phyloP scores from a whole-genome alignment of 371 early-diverging fungal species.

The Mucor indicus region DNA sequence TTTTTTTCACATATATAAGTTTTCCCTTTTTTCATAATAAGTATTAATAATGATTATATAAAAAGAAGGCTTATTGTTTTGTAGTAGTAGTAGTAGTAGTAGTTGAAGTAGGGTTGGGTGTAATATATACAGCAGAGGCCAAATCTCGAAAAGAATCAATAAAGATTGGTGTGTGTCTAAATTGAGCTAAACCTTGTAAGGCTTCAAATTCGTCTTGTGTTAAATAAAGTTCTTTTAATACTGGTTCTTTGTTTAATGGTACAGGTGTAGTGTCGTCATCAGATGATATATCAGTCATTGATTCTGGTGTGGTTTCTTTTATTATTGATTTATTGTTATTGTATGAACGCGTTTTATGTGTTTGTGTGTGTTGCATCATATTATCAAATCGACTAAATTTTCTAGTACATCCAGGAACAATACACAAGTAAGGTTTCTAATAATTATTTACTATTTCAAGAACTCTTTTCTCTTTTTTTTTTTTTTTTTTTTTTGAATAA shows the following conservation, averaged over 20 bases:
- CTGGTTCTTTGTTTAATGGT: constrained; percentile 1
- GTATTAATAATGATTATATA: background rate
- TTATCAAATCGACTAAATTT: constrained; percentile 54
- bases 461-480: background rate
- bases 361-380: constrained; percentile 57
- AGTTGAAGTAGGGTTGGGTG: constrained; percentile 23
- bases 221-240: constrained; percentile 23
- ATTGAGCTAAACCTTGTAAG: constrained; percentile 40
- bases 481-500: background rate
- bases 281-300: background rate
- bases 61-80: background rate
- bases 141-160: constrained; percentile 36
- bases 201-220: constrained; percentile 48
- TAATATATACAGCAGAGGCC: constrained; percentile 22
- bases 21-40: too few species aligned
- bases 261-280: background rate
- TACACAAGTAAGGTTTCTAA: constrained; percentile 48
- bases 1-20: too few species aligned
- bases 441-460: background rate
- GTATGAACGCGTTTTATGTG: constrained; percentile 25
- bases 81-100: constrained; percentile 1
- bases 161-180: constrained; percentile 31
- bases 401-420: constrained; percentile 40
- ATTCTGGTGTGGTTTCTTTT: background rate
- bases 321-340: background rate